Evolutionary conservation across 2,329 filamentous ascomycete species (phyloP).

Genomic region (Emydomyces testavorans): DNA sequence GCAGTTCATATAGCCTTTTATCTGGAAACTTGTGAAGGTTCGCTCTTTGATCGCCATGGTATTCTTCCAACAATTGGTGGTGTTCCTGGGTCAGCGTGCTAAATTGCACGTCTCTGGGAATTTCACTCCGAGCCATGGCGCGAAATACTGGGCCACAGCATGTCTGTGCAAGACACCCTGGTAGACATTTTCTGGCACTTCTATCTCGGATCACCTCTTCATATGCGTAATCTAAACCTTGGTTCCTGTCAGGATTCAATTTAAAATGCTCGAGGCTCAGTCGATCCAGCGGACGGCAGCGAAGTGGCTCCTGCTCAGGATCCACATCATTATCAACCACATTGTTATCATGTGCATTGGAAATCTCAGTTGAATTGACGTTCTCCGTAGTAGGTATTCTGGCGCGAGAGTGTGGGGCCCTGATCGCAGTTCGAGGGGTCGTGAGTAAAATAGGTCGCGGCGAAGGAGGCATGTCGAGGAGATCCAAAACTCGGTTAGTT

Average conservation of each 20-base stretch:
- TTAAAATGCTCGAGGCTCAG: constrained; percentile 66
- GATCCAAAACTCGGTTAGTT: constrained; percentile 8
- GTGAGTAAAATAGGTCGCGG: constrained; percentile 11
- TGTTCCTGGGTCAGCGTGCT: constrained; percentile 21
- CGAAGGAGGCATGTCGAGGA: constrained; percentile 19
- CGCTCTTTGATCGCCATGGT: constrained; percentile 38
- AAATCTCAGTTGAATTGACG: not conserved
- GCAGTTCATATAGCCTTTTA: constrained; percentile 52
- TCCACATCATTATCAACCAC: not conserved
- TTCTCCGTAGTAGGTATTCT: not conserved
- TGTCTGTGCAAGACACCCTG: constrained; percentile 60
- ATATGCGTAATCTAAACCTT: constrained; percentile 61
- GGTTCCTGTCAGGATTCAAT: constrained; percentile 61
- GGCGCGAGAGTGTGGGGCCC: not conserved
- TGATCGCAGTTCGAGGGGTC: constrained; percentile 7
- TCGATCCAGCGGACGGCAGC: constrained; percentile 45
- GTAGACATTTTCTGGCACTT: constrained; percentile 56
- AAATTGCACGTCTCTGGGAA: constrained; percentile 31
- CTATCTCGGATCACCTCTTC: constrained; percentile 61
- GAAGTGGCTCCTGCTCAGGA: constrained; percentile 37
- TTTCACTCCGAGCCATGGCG: constrained; percentile 45
- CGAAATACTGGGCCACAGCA: constrained; percentile 68
- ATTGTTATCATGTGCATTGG: not conserved
- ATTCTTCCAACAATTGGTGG: constrained; percentile 39
- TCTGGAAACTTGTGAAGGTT: constrained; percentile 40